Conservation (phyloP, 2,329 filamentous ascomycete species). For the Cladophialophora bantiana region DNA sequence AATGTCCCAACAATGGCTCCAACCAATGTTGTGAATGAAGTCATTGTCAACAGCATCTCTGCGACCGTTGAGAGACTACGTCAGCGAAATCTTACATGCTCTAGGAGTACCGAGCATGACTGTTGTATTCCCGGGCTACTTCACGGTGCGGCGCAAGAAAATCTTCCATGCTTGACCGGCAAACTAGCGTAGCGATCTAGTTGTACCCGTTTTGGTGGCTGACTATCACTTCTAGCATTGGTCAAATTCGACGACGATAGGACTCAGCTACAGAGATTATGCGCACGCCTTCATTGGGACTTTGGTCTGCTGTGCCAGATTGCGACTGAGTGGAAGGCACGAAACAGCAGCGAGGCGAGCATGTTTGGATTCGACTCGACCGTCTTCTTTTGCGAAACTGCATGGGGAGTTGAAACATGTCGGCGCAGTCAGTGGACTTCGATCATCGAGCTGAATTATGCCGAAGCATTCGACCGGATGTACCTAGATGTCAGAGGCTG, state of each 20-base stretch:
- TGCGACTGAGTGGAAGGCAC: conserved; percentile 8
- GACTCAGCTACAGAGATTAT: neutral
- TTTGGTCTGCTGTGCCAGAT: conserved; percentile 4
- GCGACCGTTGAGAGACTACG: conserved; percentile 11
- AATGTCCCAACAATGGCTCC: conserved; percentile 5
- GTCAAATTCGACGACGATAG: neutral
- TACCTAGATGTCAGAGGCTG: neutral
- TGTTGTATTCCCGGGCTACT: conserved; percentile 10
- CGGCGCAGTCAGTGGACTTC: conserved; percentile 6
- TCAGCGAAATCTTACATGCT: conserved; percentile 10
- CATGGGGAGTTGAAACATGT: conserved; percentile 9
- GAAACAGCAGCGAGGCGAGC: conserved; percentile 11
- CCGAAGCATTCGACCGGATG: neutral
- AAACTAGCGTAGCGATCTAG: neutral
- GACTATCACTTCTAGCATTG: neutral
- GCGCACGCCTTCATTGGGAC: conserved; percentile 3
- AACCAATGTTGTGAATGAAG: neutral
- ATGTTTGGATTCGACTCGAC: conserved; percentile 10
- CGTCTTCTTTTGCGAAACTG: conserved; percentile 5
- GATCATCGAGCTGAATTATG: neutral
- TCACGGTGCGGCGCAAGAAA: conserved; percentile 9
- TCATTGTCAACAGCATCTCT: neutral
- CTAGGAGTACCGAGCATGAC: conserved; percentile 4
- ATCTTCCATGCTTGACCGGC: neutral
- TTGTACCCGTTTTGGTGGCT: neutral